Evolutionary conservation across 108 stramenopile genomes (phyloP), one percentile per base, ranked within the genome.

Genomic region (Skeletonema marinoi): DNA sequence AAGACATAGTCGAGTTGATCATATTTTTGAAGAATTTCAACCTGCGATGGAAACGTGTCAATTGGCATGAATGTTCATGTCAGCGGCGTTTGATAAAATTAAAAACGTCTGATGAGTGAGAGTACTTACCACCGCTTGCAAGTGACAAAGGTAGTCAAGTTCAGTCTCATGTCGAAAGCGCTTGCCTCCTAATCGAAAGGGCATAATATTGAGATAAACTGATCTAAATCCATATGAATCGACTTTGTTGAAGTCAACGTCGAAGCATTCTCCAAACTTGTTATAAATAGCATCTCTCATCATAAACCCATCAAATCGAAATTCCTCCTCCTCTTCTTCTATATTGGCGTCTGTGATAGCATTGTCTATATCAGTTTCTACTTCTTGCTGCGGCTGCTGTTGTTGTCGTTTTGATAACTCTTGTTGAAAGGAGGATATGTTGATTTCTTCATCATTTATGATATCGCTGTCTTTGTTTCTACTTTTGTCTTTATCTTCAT

Each of bases 21-120:
- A 61, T 93, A 93, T 66, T 89, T 88, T 41, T 78, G 68, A 44
- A 93, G 77, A 58, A 93, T 90, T 69, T 93, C 92, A 1, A 92
- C 88, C 80, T 81, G 39, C 11, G 35, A 32, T 25, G 14, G 21
- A 32, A 60, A 60, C 10, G 33, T 3, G 32, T 6, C 5, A 42
- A 44, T 33, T 21, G 32, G 12, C 17, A 36, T 25, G 6, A 66
- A 71, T 30, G 25, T 25, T 25, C 25, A 25, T 25, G 33, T 44
- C 38, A 41, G 16, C 63, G 36, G 48, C 5, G 42, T 19, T 58
- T 32, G 16, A 54, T 19, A 16, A 13, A 56, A 33, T 54, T 11
- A 3, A 56, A 25, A 69, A 0, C 8, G 8, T 56, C 19, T 56
- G 16, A 9, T 7, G 51, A 16, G 14, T 16, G 6, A 5, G 2